Conservation (phyloP, 257 asterid species). For the Scutellaria baicalensis region DNA sequence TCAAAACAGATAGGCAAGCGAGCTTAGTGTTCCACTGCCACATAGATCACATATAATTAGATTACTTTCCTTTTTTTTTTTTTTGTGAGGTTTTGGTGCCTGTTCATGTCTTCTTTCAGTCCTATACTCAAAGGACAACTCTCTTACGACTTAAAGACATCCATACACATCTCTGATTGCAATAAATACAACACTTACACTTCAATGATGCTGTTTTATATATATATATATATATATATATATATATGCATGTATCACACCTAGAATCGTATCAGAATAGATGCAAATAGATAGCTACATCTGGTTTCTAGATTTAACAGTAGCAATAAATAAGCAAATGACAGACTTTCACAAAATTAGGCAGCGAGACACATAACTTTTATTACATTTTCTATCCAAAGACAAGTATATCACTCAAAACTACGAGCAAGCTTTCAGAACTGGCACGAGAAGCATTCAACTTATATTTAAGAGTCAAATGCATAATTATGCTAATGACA, state of each 20-base stretch:
- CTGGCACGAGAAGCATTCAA: slow-evolving; percentile 11
- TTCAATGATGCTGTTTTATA: neutral
- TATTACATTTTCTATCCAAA: neutral
- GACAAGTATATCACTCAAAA: neutral
- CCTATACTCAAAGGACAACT: neutral
- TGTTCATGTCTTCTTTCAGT: neutral
- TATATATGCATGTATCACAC: neutral
- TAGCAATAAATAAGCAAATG: neutral
- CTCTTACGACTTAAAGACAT: too few relatives aligned
- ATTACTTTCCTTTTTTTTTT: neutral
- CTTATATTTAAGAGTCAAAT: neutral
- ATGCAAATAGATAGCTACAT: neutral
- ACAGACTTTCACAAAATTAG: neutral
- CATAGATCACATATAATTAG: neutral
- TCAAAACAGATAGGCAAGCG: too few relatives aligned
- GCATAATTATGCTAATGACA: neutral
- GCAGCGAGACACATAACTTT: neutral
- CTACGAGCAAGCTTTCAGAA: neutral
- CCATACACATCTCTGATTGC: neutral
- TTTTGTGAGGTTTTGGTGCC: neutral
- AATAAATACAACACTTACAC: neutral
- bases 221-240: too few relatives aligned
- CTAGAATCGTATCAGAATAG: neutral
- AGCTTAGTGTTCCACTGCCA: neutral
- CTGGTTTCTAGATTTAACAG: neutral